A percentile compares a stretch with the other conserved stretches of the same genome.
Conservation (phyloP, 805 yeast genomes). For the Candida glaebosa region DNA sequence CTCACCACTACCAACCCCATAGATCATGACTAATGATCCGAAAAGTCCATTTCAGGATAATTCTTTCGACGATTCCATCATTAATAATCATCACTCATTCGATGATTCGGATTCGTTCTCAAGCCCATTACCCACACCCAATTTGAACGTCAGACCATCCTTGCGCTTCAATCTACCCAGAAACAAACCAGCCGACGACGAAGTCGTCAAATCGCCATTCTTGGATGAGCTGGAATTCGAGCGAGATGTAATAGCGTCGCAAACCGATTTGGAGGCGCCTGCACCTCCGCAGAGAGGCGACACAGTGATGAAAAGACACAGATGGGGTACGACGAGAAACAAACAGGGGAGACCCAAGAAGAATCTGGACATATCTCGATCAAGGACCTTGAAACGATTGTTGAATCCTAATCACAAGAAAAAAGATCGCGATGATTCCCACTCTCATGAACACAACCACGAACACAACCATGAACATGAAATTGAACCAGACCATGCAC, state of each 20-base stretch:
- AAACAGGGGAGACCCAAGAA: conserved; percentile 61
- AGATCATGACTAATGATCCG: conserved; percentile 3
- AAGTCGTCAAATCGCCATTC: conserved; percentile 23
- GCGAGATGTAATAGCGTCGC: not conserved
- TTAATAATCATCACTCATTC: conserved; percentile 6
- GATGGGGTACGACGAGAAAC: conserved; percentile 91
- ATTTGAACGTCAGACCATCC: conserved; percentile 18
- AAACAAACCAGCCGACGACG: conserved; percentile 10
- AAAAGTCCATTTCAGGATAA: conserved; percentile 12
- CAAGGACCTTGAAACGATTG: conserved; percentile 54
- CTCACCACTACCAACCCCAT: too few relatives aligned
- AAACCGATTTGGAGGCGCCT: not conserved
- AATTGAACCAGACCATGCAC: conserved; percentile 27
- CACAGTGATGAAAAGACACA: conserved; percentile 66
- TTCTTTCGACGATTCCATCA: not conserved
- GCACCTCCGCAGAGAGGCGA: conserved; percentile 27
- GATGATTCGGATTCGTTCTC: not conserved
- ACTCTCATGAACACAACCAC: conserved; percentile 16
- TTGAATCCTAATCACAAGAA: conserved; percentile 23
- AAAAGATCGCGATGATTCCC: conserved; percentile 6
- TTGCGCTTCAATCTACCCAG: conserved; percentile 31
- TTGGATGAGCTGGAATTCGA: conserved; percentile 11
- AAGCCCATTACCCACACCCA: conserved; percentile 24
- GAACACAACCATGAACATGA: conserved; percentile 28
- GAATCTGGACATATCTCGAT: conserved; percentile 41